phyloP scores from a whole-genome alignment of 2,329 filamentous ascomycete genomes.

The Cyclaneusma minus region DNA sequence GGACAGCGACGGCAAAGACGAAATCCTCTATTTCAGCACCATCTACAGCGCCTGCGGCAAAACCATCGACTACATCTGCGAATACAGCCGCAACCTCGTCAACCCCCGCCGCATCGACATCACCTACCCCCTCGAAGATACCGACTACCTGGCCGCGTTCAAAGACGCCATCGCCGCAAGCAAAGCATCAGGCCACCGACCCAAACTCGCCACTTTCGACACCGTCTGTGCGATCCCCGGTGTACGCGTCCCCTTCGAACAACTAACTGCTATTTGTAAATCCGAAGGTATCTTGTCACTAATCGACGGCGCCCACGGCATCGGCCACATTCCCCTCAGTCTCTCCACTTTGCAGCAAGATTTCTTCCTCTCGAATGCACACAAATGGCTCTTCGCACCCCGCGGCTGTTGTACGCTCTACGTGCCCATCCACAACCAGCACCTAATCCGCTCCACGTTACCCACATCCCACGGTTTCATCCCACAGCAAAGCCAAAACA shows the following conservation, averaged over 20 bases:
- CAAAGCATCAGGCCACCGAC: conserved; percentile 39
- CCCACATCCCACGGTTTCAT: conserved; percentile 71
- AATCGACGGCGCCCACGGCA: conserved; percentile 71
- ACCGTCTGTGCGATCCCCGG: conserved; percentile 67
- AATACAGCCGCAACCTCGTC: conserved; percentile 35
- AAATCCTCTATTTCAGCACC: conserved; percentile 64
- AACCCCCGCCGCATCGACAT: conserved; percentile 39
- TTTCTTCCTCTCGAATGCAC: conserved; percentile 75
- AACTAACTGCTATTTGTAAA: conserved; percentile 45
- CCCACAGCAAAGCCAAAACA: conserved; percentile 20
- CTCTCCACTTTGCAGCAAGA: conserved; percentile 55
- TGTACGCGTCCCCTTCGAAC: conserved; percentile 64
- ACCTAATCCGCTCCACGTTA: conserved; percentile 55
- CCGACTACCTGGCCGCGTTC: conserved; percentile 47
- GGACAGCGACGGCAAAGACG: conserved; percentile 43
- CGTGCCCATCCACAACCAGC: conserved; percentile 62
- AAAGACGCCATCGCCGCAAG: conserved; percentile 36
- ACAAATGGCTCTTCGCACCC: conserved; percentile 81
- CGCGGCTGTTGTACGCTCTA: conserved; percentile 71
- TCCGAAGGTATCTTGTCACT: conserved; percentile 54
- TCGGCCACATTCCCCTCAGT: conserved; percentile 66
- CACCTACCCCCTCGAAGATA: conserved; percentile 55
- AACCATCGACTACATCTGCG: conserved; percentile 55
- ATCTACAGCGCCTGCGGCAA: conserved; percentile 69
- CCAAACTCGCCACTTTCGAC: conserved; percentile 62